Evolutionary conservation across 305 asterid genomes (phyloP), one percentile per base, ranked within the genome.

Genomic region (Fraxinus ornus): DNA sequence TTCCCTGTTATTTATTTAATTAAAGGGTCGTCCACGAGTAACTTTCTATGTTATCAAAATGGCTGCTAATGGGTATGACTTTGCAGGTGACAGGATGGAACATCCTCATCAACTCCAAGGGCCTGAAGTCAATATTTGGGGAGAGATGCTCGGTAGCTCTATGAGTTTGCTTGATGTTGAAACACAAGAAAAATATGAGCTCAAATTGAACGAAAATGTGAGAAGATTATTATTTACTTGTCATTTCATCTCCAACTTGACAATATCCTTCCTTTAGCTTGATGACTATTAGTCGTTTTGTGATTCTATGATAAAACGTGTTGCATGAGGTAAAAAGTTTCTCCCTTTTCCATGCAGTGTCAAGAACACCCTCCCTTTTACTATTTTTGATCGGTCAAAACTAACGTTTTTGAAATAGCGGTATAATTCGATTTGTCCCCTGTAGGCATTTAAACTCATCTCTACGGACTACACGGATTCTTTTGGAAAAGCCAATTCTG

Each of bases 51-150:
- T 68, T 30, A 22, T 22, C 24, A 72, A 81, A 78, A 78, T 5
- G 76, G 72, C 73, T 85, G 81, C 88, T 91, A 85, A 88, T 49
- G 49, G 49, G 79, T 55, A 57, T 84, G 70, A 28, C 80, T 85
- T 86, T 88, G 84, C 88, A 94, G 98, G 83, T 77, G 87, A 81
- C 72, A 84, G 80, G 77, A 77, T 81, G 84, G 88, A 79, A 71
- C 83, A 86, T 73, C 83, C 72, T 55, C 84, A 84, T 78, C 91
- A 89, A 44, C 87, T 82, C 66, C 78, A 87, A 71, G 87, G 75
- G 62, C 85, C 55, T n/a, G 97, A 88, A 79, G 91, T 75, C 76
- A 86, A 88, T 78, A 85, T 89, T 81, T 92, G 98, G 98, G 86
- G 86, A 73, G 93, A 90, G 71, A 85, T 89, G 92, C 89, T 89